phyloP scores from a whole-genome alignment of 2,329 filamentous ascomycete species.

The Colletotrichum kahawae region DNA sequence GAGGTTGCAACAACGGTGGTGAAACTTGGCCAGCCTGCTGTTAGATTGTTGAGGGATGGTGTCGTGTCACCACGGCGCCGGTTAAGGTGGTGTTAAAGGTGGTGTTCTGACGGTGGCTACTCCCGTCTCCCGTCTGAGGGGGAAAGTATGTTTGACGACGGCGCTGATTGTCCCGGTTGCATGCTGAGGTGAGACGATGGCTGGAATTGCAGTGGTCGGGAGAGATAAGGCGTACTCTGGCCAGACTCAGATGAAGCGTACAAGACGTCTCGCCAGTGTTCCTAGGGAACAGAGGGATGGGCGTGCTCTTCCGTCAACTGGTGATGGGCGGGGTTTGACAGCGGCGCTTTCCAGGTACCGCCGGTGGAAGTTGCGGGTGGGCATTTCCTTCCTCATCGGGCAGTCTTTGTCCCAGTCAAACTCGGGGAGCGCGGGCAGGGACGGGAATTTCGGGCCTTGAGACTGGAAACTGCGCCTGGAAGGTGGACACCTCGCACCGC shows the following conservation, averaged over 20 bases:
- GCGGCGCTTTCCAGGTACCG: not conserved
- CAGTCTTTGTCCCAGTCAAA: not conserved
- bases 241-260: not conserved
- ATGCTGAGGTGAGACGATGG: not conserved
- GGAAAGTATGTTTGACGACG: not conserved
- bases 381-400: not conserved
- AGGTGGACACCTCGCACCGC: not conserved
- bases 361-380: not conserved
- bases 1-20: not conserved
- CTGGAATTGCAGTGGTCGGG: not conserved
- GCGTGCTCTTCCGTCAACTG: no score
- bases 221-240: not conserved
- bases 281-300: not conserved
- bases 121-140: conserved; percentile 8
- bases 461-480: not conserved
- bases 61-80: not conserved
- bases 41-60: not conserved
- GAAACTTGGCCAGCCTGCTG: not conserved
- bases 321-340: not conserved
- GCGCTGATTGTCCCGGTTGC: not conserved
- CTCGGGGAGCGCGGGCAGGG: not conserved
- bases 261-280: not conserved
- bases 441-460: conserved; percentile 5
- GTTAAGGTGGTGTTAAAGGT: not conserved
- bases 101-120: not conserved